Base-by-base conservation (phyloP, 2,329 filamentous ascomycete species). In the Venturia carpophila region DNA sequence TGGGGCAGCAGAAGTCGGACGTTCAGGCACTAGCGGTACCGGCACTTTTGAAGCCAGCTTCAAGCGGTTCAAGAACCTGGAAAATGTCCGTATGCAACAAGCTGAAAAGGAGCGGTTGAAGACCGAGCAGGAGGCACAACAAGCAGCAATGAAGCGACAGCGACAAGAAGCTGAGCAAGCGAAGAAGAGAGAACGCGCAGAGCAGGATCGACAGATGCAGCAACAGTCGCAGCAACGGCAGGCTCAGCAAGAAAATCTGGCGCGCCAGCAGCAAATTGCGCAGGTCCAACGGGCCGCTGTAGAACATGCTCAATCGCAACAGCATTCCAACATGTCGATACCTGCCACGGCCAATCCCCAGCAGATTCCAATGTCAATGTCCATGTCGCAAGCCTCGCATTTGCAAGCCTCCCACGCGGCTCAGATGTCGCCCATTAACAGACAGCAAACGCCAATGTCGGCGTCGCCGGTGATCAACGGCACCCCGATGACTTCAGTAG, bases 21-120 rank as follows among this genome's bases (percentile, higher is more conserved):
- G 60, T 68, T 39, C 70, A 71, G 24, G 71, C 71, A 10, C 4
- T 47, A 73, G 90, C 68, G 84, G 86, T 45, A 87, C 85, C 24
- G 83, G 83, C 6, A 82, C 86, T n/a, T 83, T 88, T 3, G 91
- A 95, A 73, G 87, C 89, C 43, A 85, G 88, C 37, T 97, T 97
- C 73, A 92, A 94, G 70, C 86, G 90, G 45, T 97, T 97, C 76
- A 97, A 97, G 79, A 86, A 91, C 1, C 84, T 99, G 55, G 91
- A 91, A 66, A 89, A 90, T 66, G 96, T 97, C 70, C 90, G 88
- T 72, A 80, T 84, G 65, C 85, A 90, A 55, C 88, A 91, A 67
- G 86, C 87, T 34, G 90, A 95, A 73, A 89, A 87, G 72, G 87
- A 87, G 69, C 71, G 75, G 47, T 70, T 72, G 39, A 77, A 79